Base-by-base conservation (phyloP, 83 land plant genomes). In the Larix sibirica region DNA sequence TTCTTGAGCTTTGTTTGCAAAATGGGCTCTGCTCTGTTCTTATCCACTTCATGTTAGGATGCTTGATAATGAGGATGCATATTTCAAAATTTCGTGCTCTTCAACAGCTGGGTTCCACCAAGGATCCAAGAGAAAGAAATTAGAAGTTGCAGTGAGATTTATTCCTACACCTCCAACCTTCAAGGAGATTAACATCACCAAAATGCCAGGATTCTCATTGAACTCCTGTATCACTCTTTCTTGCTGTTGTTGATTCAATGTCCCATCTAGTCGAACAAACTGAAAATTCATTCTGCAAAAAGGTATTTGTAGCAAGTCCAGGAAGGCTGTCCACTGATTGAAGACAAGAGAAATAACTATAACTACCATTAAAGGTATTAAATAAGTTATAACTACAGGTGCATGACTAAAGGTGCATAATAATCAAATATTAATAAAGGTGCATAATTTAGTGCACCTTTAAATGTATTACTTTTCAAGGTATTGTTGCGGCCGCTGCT, bases 41-140 rank as follows among this genome's bases (percentile, higher is more conserved):
- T 33, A 33, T 33, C 36, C 36, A 33, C 36, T 33, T 33, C 36
- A 33, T 33, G 36, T 33, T 33, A 2, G 36, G 36, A 33, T 33
- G 36, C 3, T 33, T 33, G 36, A 33, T 33, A 33, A 33, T 33
- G 36, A 33, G 36, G 36, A 33, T 33, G 36, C 36, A 1, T 33
- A 33, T 33, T 33, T 33, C 36, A 33, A 33, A 33, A 33, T 33
- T 33, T 33, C 99, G 85, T 96, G 99, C 81, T 96, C 99, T 84
- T 96, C 99, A 33, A 96, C 99, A 58, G 99, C 99, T 38, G 99
- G 99, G 84, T 96, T 96, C 97, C 99, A 96, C 99, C 97, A 96
- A 26, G 99, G 97, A 87, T 94, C 98, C 98, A 97, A 61, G 36
- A 97, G 92, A 89, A 95, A 97, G 33, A 94, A 98, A 94, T 90